Percentiles rank a stretch among this genome's conserved stretches.
phyloP scores from a whole-genome alignment of 495 filamentous ascomycete genomes.

The Daldinia loculata region DNA sequence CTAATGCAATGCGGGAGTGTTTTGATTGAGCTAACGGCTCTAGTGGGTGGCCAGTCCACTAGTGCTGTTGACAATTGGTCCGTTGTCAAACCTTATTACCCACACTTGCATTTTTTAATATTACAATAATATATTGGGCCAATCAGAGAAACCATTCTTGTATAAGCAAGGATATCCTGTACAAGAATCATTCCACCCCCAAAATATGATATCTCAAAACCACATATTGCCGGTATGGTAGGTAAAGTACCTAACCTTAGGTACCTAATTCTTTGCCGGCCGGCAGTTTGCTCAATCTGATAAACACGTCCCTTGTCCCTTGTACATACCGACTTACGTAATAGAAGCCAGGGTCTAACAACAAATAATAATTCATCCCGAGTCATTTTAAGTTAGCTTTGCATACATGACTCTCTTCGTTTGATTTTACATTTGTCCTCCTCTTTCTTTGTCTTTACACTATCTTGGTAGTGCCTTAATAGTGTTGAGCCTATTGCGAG shows the following conservation, averaged over 20 bases:
- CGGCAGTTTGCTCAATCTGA: background rate
- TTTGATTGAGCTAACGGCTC: too few species aligned
- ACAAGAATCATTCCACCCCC: too few species aligned
- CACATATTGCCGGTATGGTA: too few species aligned
- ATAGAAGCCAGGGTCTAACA: background rate
- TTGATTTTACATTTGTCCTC: background rate
- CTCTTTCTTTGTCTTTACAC: background rate
- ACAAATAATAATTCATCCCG: background rate
- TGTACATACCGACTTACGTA: background rate
- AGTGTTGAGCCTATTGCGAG: background rate
- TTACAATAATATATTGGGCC: too few species aligned
- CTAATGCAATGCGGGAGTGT: too few species aligned
- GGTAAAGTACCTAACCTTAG: background rate
- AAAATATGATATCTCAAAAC: too few species aligned
- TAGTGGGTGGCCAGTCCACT: too few species aligned
- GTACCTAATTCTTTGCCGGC: background rate
- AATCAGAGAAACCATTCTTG: too few species aligned
- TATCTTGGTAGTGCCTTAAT: background rate
- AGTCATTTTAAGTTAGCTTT: background rate
- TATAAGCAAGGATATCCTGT: too few species aligned
- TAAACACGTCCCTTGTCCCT: background rate
- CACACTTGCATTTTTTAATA: too few species aligned
- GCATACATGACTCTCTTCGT: background rate
- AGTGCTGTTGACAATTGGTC: too few species aligned
- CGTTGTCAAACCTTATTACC: too few species aligned